Percentiles rank a stretch among this genome's conserved stretches.
These are phyloP conservation scores for Adansonia grandidieri DNA, from an alignment of 441 rosid species.

Conservation along the genomic window DNA sequence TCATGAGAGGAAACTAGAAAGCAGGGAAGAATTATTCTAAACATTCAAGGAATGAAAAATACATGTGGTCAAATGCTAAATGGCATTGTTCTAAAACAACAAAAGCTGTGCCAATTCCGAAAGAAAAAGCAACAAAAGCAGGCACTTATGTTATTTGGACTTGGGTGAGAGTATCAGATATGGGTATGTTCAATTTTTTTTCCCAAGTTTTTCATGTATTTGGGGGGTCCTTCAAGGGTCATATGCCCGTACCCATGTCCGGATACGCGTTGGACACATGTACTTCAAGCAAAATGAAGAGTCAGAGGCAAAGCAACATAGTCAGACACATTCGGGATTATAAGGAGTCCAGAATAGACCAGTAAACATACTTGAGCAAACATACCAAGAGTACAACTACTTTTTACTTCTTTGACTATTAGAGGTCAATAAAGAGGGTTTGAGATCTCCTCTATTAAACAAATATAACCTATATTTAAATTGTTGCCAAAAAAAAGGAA, in stretches of 20 bases:
- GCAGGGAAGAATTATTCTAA: not conserved
- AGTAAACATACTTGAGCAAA: not conserved
- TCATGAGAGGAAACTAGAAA: not conserved
- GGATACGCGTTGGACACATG: too few species aligned
- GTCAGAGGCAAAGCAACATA: too few species aligned
- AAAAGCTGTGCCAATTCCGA: not conserved
- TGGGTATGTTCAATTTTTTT: too few species aligned
- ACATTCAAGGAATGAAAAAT: not conserved
- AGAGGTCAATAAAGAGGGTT: not conserved
- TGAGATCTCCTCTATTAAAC: not conserved
- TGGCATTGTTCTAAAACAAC: not conserved
- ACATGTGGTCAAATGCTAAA: not conserved
- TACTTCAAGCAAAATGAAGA: too few species aligned
- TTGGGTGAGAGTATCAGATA: too few species aligned
- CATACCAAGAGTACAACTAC: not conserved
- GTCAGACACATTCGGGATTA: not conserved
- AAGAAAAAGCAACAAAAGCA: slow-evolving; percentile 16
- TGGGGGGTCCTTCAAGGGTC: too few species aligned
- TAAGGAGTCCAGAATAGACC: not conserved
- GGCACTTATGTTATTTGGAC: too few species aligned
- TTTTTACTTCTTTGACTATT: slow-evolving; percentile 8
- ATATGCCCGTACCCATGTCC: too few species aligned
- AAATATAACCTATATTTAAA: not conserved
- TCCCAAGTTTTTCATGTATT: too few species aligned
- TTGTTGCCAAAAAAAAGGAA: not conserved